Conservation (phyloP, 352 stramenopile species). For the Globisporangium irregulare region DNA sequence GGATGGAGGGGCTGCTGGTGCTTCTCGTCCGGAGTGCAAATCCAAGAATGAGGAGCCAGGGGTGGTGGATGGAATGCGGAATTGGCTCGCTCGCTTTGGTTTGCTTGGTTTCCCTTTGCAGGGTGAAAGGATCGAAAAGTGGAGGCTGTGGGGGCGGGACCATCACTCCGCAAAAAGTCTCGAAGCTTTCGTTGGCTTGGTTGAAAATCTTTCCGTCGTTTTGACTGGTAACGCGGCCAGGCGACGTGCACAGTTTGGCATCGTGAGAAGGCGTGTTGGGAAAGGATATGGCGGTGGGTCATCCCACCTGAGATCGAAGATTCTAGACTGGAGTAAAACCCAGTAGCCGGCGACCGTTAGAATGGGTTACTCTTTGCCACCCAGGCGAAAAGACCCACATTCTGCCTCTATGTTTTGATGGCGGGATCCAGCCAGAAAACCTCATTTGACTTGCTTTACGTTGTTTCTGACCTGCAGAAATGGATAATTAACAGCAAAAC, state of each 20-base stretch:
- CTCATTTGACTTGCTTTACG: background rate
- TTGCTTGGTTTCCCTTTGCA: background rate
- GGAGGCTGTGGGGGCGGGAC: conserved; percentile 20
- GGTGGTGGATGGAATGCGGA: background rate
- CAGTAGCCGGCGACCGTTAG: background rate
- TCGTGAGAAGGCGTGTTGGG: rapidly evolving
- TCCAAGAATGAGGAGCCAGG: conserved; percentile 49
- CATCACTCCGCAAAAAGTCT: conserved; percentile 21
- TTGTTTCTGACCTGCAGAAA: background rate
- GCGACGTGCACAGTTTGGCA: conserved; percentile 18
- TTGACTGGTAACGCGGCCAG: conserved; percentile 14
- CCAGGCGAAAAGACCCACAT: background rate
- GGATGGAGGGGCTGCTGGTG: conserved; percentile 21
- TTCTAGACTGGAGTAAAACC: conserved; percentile 49
- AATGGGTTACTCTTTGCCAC: background rate
- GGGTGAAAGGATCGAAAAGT: background rate
- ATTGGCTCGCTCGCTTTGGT: background rate
- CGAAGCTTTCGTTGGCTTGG: conserved; percentile 12
- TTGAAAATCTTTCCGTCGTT: conserved; percentile 34
- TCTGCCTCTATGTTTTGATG: background rate
- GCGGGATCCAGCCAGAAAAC: background rate
- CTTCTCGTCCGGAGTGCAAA: conserved; percentile 35
- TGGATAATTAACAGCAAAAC: background rate
- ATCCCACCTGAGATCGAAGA: conserved; percentile 37
- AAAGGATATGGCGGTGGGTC: conserved; percentile 22